A percentile compares a stretch with the other conserved stretches of the same genome.
Evolutionary conservation across 2,329 filamentous ascomycete species (phyloP).

Genomic region (Botryosphaeria dothidea): DNA sequence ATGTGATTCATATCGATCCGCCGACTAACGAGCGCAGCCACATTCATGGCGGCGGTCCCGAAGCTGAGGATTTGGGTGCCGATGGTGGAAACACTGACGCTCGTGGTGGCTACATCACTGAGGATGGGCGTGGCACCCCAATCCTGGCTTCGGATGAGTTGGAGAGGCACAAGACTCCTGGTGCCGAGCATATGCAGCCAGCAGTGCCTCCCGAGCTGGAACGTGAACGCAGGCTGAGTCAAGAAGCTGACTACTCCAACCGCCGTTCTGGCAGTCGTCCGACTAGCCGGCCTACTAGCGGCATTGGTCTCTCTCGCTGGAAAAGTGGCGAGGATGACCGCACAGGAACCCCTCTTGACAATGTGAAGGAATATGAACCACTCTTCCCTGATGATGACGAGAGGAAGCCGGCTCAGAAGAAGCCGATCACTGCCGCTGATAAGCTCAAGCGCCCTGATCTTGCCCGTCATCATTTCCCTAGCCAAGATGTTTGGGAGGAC

Average conservation of each 20-base stretch:
- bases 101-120: conserved; percentile 55
- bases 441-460: conserved; percentile 57
- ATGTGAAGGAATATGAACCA: conserved; percentile 93
- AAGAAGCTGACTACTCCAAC: conserved; percentile 50
- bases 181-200: conserved; percentile 69
- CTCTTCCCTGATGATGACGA: conserved; percentile 79
- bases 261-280: conserved; percentile 47
- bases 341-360: conserved; percentile 69
- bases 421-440: conserved; percentile 54
- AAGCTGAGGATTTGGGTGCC: conserved; percentile 53
- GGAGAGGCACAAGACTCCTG: conserved; percentile 62
- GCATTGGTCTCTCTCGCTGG: conserved; percentile 55
- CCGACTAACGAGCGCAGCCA: conserved; percentile 50
- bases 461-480: conserved; percentile 72
- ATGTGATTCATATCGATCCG: conserved; percentile 78
- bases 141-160: conserved; percentile 90
- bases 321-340: conserved; percentile 56
- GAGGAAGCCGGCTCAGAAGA: conserved; percentile 55
- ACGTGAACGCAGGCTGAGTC: conserved; percentile 54
- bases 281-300: conserved; percentile 32
- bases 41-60: conserved; percentile 49
- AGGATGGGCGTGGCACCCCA: conserved; percentile 68
- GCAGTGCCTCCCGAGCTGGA: conserved; percentile 71
- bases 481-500: conserved; percentile 97
- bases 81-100: conserved; percentile 47